These are phyloP conservation scores for Pouteria glomerata DNA, from an alignment of 148 eudicot species.

Conservation along the genomic window DNA sequence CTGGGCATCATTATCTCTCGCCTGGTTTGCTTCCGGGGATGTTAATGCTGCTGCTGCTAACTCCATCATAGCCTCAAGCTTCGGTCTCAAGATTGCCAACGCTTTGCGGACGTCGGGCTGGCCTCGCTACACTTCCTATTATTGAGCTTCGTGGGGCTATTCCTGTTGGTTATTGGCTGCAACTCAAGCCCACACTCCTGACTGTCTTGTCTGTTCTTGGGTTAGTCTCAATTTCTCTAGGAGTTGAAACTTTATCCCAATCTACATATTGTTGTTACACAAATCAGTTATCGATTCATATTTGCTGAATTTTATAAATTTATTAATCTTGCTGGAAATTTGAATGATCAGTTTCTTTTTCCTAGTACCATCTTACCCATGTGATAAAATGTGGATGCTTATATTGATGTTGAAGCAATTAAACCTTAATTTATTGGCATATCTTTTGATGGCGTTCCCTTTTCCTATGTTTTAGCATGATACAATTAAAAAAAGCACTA, in stretches of 20 bases:
- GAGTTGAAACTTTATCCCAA: background rate
- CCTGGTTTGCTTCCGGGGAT: conserved; percentile 59
- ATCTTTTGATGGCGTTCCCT: too few species aligned
- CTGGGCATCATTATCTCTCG: conserved; percentile 79
- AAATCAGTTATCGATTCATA: background rate
- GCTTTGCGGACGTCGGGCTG: conserved; percentile 72
- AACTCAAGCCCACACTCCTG: conserved; percentile 56
- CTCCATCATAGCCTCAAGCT: conserved; percentile 75
- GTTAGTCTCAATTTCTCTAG: conserved; percentile 35
- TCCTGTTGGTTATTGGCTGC: conserved; percentile 98
- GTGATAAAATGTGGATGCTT: background rate
- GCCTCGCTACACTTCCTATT: conserved; percentile 93
- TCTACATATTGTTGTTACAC: background rate
- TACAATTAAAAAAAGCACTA: too few species aligned
- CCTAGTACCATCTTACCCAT: background rate
- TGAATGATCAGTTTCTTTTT: background rate
- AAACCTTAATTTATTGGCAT: too few species aligned
- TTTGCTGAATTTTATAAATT: background rate
- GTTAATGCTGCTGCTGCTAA: conserved; percentile 54
- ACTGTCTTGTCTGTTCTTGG: conserved; percentile 70
- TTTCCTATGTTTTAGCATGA: too few species aligned
- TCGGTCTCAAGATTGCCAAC: conserved; percentile 64
- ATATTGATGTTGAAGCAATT: too few species aligned
- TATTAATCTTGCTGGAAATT: background rate
- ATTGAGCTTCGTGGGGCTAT: conserved; percentile 98